A percentile compares a stretch with the other conserved stretches of the same genome.
phyloP scores from a whole-genome alignment of 2,329 filamentous ascomycete genomes.

The Mariannaea elegans region DNA sequence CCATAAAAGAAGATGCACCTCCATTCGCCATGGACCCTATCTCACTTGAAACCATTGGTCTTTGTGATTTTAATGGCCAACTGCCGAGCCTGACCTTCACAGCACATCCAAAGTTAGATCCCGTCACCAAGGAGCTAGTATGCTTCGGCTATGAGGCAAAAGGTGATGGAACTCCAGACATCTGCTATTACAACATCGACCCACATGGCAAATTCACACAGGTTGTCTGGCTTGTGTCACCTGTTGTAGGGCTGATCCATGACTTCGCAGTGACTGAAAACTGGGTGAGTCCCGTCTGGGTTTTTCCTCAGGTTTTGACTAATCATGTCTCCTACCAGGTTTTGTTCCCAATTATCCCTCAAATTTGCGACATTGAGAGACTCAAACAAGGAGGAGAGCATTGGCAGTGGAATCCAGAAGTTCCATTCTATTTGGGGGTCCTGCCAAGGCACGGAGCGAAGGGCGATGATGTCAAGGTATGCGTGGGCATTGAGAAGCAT shows the following conservation, averaged over 20 bases:
- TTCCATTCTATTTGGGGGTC: slow-evolving; percentile 2
- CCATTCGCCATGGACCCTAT: slow-evolving; percentile 6
- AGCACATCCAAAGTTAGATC: slow-evolving; percentile 12
- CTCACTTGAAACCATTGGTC: slow-evolving; percentile 2
- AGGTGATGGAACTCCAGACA: slow-evolving; percentile 1
- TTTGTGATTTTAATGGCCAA: slow-evolving; percentile 12
- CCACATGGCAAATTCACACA: background rate
- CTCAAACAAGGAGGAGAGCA: slow-evolving; percentile 8
- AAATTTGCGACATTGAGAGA: slow-evolving; percentile 5
- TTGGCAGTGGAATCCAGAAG: slow-evolving; percentile 1
- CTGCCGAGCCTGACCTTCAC: slow-evolving; percentile 3
- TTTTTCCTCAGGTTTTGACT: background rate
- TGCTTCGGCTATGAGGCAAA: slow-evolving; percentile 11
- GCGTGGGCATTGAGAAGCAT: too few relatives aligned
- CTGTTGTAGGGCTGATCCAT: slow-evolving; percentile 5
- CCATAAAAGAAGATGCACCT: slow-evolving; percentile 3
- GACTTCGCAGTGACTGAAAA: slow-evolving; percentile 16
- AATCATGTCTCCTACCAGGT: background rate
- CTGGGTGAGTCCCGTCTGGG: background rate
- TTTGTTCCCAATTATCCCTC: slow-evolving; percentile 13
- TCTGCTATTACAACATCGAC: slow-evolving; percentile 4
- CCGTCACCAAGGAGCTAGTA: background rate
- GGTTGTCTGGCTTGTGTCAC: slow-evolving; percentile 1
- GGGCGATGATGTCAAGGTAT: slow-evolving; percentile 7
- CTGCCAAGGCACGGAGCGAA: slow-evolving; percentile 6